Conservation (phyloP, 441 rosid species). For the Erodium texanum region DNA sequence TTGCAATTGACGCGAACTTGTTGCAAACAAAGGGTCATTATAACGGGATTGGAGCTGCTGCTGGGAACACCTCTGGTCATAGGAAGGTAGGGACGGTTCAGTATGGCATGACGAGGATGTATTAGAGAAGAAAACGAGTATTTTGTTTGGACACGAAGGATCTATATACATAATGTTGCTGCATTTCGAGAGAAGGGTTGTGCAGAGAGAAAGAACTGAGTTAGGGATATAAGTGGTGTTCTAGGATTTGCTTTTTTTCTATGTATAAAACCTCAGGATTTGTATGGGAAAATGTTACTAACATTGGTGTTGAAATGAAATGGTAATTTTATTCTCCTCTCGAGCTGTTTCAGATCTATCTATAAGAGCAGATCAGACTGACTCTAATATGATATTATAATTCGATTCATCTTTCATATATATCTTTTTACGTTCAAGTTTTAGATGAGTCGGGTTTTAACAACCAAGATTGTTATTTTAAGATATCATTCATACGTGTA, state of each 20-base stretch:
- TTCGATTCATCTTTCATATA: too few species aligned
- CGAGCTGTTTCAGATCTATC: too few species aligned
- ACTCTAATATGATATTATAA: too few species aligned
- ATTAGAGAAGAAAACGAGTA: constrained; percentile 21
- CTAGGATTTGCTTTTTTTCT: not conserved
- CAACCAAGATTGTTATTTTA: too few species aligned
- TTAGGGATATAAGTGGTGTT: too few species aligned
- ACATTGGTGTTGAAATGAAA: not conserved
- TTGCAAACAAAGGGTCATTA: constrained; percentile 49
- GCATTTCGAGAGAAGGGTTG: not conserved
- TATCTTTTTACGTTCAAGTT: too few species aligned
- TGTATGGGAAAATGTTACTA: not conserved
- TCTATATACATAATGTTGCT: not conserved
- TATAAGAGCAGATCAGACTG: too few species aligned
- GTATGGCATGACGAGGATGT: constrained; percentile 63
- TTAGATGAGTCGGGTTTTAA: constrained; percentile 29
- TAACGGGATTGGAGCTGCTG: constrained; percentile 24
- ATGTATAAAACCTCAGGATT: not conserved
- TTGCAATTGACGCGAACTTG: constrained; percentile 48
- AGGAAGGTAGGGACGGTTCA: constrained; percentile 68
- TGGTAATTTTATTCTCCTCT: not conserved
- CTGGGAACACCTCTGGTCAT: constrained; percentile 36
- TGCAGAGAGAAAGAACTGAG: not conserved
- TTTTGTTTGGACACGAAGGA: not conserved
- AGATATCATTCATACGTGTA: too few species aligned